A percentile compares a stretch with the other conserved stretches of the same genome.
Evolutionary conservation across 192 early-diverging fungal species (phyloP).

Genomic region (Rhizophlyctis rosea): DNA sequence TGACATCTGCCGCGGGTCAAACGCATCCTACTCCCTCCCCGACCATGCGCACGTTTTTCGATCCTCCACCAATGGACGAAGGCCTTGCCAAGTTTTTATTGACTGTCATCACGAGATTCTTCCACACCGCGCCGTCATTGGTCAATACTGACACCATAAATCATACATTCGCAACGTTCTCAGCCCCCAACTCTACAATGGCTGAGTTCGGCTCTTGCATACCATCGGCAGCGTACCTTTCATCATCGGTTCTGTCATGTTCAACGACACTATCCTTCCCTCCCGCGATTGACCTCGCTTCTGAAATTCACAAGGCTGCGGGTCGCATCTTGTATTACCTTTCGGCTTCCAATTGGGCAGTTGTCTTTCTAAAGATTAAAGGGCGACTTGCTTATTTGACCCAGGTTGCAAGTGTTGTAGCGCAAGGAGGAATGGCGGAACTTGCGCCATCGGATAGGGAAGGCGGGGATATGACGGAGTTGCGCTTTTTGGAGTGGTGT

Average conservation of each 20-base stretch:
- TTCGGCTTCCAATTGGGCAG: conserved; percentile 85
- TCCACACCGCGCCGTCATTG: conserved; percentile 46
- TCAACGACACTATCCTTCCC: background rate
- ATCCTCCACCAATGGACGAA: conserved; percentile 78
- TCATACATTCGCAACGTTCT: conserved; percentile 26
- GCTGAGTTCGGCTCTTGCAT: background rate
- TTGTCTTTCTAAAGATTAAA: conserved; percentile 53
- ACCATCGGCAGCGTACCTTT: background rate
- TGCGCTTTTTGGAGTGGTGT: conserved; percentile 83
- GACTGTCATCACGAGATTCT: conserved; percentile 56
- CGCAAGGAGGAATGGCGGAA: background rate
- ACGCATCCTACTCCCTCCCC: conserved; percentile 8
- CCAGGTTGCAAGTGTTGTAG: conserved; percentile 35
- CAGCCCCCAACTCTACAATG: background rate
- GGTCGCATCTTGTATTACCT: conserved; percentile 82
- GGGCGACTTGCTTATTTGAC: conserved; percentile 18
- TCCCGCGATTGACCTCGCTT: conserved; percentile 22
- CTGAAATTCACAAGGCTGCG: conserved; percentile 79
- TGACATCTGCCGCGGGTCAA: conserved; percentile 22
- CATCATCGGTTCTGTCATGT: conserved; percentile 9
- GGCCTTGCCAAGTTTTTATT: conserved; percentile 64
- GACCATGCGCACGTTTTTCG: conserved; percentile 30
- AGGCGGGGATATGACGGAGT: conserved; percentile 59
- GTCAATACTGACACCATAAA: conserved; percentile 47
- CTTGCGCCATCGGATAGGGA: conserved; percentile 6